phyloP scores from a whole-genome alignment of 345 rosid genomes.

The Isatis tinctoria region DNA sequence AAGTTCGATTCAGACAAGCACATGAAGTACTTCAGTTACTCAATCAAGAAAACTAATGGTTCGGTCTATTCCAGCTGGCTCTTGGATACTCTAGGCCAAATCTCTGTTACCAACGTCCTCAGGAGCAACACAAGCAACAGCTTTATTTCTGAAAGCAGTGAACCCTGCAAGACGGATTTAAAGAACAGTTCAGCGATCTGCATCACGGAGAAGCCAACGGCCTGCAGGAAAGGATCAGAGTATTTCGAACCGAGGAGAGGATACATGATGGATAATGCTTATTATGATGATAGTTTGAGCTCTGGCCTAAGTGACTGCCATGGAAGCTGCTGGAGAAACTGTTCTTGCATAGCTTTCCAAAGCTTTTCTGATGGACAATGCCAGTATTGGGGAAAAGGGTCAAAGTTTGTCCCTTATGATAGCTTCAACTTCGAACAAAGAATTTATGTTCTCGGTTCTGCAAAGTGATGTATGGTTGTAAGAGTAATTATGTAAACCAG shows the following conservation, averaged over 20 bases:
- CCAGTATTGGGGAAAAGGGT: slow-evolving; percentile 41
- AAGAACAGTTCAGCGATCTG: slow-evolving; percentile 43
- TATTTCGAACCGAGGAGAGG: slow-evolving; percentile 47
- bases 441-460: slow-evolving; percentile 36
- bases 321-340: slow-evolving; percentile 55
- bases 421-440: slow-evolving; percentile 10
- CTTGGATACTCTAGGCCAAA: slow-evolving; percentile 46
- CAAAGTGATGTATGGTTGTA: slow-evolving; percentile 16
- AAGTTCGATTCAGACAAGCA: slow-evolving; percentile 34
- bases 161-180: slow-evolving; percentile 35
- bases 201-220: slow-evolving; percentile 40
- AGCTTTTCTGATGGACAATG: slow-evolving; percentile 35
- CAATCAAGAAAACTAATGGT: slow-evolving; percentile 26
- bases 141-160: slow-evolving; percentile 33
- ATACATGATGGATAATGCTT: slow-evolving; percentile 12
- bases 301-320: slow-evolving; percentile 53
- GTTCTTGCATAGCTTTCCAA: slow-evolving; percentile 49
- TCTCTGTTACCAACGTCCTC: slow-evolving; percentile 34
- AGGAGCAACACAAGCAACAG: not conserved
- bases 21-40: slow-evolving; percentile 49
- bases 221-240: slow-evolving; percentile 46
- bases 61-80: slow-evolving; percentile 44
- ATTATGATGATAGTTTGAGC: slow-evolving; percentile 22
- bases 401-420: slow-evolving; percentile 32
- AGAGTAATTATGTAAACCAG: slow-evolving; percentile 6